Conservation (phyloP, 139 green algal species). For the Desmodesmus armatus region DNA sequence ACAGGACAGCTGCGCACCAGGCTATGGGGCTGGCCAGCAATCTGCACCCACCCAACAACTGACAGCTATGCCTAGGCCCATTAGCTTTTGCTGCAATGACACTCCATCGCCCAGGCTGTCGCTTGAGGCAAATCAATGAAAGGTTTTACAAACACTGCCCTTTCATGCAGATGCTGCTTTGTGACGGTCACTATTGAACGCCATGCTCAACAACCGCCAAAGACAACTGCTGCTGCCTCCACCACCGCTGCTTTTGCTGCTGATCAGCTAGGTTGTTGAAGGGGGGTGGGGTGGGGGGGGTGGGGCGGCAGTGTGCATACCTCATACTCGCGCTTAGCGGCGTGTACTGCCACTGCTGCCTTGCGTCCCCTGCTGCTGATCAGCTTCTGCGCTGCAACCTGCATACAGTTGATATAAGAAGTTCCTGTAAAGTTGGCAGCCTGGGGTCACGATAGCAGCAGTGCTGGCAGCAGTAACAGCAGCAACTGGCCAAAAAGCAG, state of each 20-base stretch:
- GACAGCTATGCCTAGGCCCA: too few relatives aligned
- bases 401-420: background rate
- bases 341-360: background rate
- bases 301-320: background rate
- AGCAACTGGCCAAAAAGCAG: too few relatives aligned
- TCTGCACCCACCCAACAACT: too few relatives aligned
- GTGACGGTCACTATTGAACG: background rate
- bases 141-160: background rate
- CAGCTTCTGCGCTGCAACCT: background rate
- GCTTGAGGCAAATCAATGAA: too few relatives aligned
- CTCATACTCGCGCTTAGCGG: constrained; percentile 36
- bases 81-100: too few relatives aligned
- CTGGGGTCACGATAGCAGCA: background rate
- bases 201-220: background rate
- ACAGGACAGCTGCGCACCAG: background rate
- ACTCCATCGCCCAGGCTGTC: too few relatives aligned
- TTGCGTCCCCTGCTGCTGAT: background rate
- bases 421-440: background rate
- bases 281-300: too few relatives aligned
- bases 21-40: background rate
- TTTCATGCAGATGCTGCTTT: background rate
- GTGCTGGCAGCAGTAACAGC: too few relatives aligned
- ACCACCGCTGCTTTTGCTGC: too few relatives aligned
- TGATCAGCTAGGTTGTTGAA: background rate
- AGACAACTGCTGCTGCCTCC: background rate